Conservation (phyloP, 306 rosid species). For the Vicia sativa region DNA sequence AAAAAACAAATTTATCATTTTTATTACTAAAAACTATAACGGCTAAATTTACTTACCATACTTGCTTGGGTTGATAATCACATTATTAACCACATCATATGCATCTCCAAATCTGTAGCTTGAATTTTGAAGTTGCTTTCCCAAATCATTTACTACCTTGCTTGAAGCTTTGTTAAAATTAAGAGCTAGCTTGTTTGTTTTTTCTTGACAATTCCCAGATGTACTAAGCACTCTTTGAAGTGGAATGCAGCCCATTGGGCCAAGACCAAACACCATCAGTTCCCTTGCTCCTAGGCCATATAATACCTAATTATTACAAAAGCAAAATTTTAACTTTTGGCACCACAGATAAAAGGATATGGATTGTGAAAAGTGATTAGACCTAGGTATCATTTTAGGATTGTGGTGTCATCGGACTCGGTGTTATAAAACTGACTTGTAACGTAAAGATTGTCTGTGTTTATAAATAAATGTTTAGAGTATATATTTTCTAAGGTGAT, state of each 20-base stretch:
- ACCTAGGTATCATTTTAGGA: no score
- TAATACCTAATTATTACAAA: constrained; percentile 43
- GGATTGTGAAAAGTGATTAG: no score
- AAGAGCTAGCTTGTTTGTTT: constrained; percentile 74
- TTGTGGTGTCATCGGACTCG: no score
- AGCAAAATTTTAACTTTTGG: neutral
- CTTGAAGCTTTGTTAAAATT: constrained; percentile 69
- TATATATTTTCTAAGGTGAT: no score
- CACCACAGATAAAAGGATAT: neutral
- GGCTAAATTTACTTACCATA: constrained; percentile 48
- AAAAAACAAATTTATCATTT: neutral
- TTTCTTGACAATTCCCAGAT: constrained; percentile 64
- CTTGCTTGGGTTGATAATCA: constrained; percentile 64
- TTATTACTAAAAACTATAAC: neutral
- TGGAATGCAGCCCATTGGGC: constrained; percentile 95
- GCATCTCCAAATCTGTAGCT: constrained; percentile 78
- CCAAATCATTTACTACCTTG: constrained; percentile 54
- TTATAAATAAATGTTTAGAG: no score
- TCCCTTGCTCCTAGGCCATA: constrained; percentile 77
- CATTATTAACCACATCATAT: constrained; percentile 72
- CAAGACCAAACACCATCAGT: constrained; percentile 85
- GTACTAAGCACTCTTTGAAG: constrained; percentile 82
- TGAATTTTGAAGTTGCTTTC: constrained; percentile 66
- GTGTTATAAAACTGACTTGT: no score
- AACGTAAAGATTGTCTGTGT: no score